Percentiles rank a stretch among this genome's conserved stretches.
Evolutionary conservation across 306 rosid species (phyloP).

Genomic region (Acacia confusa): DNA sequence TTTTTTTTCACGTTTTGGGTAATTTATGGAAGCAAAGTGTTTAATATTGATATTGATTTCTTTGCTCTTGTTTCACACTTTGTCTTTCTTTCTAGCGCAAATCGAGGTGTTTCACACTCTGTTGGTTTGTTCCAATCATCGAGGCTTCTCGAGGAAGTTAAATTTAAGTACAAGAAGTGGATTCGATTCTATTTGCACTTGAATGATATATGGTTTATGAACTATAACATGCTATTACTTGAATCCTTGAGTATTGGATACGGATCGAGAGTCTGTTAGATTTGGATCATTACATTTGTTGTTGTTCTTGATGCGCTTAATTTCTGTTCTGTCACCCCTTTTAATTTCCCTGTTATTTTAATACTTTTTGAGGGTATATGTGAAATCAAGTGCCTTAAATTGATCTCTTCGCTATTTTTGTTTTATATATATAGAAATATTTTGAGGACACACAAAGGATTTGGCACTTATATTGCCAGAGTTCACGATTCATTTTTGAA

Average conservation of each 20-base stretch:
- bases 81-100: background rate
- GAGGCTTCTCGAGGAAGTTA: conserved; percentile 45
- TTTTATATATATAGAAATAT: conserved; percentile 42
- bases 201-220: conserved; percentile 40
- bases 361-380: conserved; percentile 5
- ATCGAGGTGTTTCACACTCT: background rate
- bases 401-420: conserved; percentile 1
- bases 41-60: background rate
- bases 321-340: background rate
- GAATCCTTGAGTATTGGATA: background rate
- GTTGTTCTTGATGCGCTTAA: conserved; percentile 17
- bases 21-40: background rate
- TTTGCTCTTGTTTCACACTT: background rate
- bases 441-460: conserved; percentile 54
- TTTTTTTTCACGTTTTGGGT: background rate
- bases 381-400: conserved; percentile 27
- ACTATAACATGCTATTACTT: conserved; percentile 21
- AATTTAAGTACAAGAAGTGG: conserved; percentile 16
- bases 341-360: background rate
- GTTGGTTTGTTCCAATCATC: background rate
- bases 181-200: background rate
- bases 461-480: conserved; percentile 62
- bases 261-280: background rate
- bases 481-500: conserved; percentile 87
- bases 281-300: conserved; percentile 3